phyloP scores from a whole-genome alignment of 148 eudicot genomes.

The Gaultheria prostrata region DNA sequence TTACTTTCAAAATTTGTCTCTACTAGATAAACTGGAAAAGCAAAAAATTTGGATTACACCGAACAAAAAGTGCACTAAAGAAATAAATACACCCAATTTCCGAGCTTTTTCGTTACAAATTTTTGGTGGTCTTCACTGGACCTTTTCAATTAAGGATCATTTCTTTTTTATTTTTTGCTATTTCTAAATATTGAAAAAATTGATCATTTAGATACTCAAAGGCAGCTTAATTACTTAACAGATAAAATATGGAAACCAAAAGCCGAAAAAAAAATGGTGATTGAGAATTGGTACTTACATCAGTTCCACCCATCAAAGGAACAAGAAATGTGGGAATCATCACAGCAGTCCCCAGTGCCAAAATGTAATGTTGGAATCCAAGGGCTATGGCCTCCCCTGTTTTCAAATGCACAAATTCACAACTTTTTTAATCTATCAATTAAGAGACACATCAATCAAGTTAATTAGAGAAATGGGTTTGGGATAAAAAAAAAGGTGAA shows the following conservation, averaged over 20 bases:
- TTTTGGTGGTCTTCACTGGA: slow-evolving; percentile 3
- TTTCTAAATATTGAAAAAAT: background rate
- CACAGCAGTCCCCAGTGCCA: slow-evolving; percentile 87
- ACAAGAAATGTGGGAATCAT: slow-evolving; percentile 92
- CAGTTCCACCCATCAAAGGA: slow-evolving; percentile 83
- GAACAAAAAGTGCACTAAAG: background rate
- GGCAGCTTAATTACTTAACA: background rate
- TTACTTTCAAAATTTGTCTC: background rate
- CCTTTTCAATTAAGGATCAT: background rate
- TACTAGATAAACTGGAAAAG: background rate
- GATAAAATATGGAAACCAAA: background rate
- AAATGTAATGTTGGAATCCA: slow-evolving; percentile 92
- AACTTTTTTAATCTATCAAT: background rate
- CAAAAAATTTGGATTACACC: background rate
- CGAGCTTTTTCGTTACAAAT: background rate
- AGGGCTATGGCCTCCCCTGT: slow-evolving; percentile 83
- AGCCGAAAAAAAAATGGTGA: background rate
- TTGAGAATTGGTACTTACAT: slow-evolving; percentile 46
- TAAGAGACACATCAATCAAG: background rate
- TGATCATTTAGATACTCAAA: background rate
- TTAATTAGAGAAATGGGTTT: background rate
- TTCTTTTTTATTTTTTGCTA: background rate
- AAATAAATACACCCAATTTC: background rate
- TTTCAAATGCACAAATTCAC: slow-evolving; percentile 23
- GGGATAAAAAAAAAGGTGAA: background rate